These are phyloP conservation scores for Xerocomellus dryophilus DNA, from an alignment of 768 basidiomycete genomes.

Conservation along the genomic window DNA sequence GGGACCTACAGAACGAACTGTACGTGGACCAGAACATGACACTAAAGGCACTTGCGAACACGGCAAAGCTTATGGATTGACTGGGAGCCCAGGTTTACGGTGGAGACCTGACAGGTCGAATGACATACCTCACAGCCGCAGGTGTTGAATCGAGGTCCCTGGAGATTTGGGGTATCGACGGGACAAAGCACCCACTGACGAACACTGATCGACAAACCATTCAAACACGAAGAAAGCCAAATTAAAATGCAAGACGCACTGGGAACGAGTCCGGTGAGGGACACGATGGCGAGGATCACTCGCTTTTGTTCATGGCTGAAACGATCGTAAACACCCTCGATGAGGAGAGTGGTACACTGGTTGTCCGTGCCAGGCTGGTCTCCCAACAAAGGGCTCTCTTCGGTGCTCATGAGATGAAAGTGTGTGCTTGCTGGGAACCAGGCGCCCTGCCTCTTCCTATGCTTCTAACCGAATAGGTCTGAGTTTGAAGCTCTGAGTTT, in stretches of 20 bases:
- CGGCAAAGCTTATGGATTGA: slow-evolving; percentile 49
- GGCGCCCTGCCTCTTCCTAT: too few species aligned
- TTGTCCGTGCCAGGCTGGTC: background rate
- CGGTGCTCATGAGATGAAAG: slow-evolving; percentile 19
- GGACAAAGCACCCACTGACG: slow-evolving; percentile 65
- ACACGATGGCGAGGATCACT: slow-evolving; percentile 54
- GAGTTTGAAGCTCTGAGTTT: too few species aligned
- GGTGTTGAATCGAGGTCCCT: slow-evolving; percentile 57
- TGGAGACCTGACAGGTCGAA: background rate
- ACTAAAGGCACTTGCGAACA: slow-evolving; percentile 44
- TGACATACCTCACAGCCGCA: slow-evolving; percentile 50
- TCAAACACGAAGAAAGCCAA: background rate
- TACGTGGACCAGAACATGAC: slow-evolving; percentile 53
- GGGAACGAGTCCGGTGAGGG: slow-evolving; percentile 60
- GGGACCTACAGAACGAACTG: slow-evolving; percentile 46
- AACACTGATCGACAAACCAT: slow-evolving; percentile 46
- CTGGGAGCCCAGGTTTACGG: slow-evolving; percentile 20
- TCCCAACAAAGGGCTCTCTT: slow-evolving; percentile 29
- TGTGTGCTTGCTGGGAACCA: too few species aligned
- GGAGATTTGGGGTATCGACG: slow-evolving; percentile 72
- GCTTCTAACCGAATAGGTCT: too few species aligned
- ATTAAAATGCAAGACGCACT: slow-evolving; percentile 38
- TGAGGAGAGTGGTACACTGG: background rate
- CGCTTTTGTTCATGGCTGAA: slow-evolving; percentile 53
- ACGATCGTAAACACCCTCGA: slow-evolving; percentile 50